A percentile compares a stretch with the other conserved stretches of the same genome.
phyloP scores from a whole-genome alignment of 371 early-diverging fungal species.

The Lichtheimia ornata region DNA sequence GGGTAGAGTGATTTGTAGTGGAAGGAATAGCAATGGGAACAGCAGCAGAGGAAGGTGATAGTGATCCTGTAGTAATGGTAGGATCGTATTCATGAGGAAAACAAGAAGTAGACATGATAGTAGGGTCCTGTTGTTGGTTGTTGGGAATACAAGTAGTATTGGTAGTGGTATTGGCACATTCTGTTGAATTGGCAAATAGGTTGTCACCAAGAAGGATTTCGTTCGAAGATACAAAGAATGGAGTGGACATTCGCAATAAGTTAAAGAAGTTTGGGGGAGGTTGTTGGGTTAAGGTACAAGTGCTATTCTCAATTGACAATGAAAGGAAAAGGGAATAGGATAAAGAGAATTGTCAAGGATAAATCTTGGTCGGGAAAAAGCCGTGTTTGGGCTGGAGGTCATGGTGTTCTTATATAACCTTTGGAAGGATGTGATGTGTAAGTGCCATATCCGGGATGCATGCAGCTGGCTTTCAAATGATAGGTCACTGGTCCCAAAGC shows the following conservation, averaged over 20 bases:
- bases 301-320: not conserved
- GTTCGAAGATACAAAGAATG: not conserved
- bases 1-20: constrained; percentile 1
- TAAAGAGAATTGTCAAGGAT: not conserved
- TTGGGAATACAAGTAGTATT: constrained; percentile 10
- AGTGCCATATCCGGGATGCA: constrained; percentile 6
- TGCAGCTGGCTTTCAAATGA: constrained; percentile 9
- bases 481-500: constrained; percentile 3
- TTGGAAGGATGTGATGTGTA: not conserved
- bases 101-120: constrained; percentile 1
- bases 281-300: too few relatives aligned
- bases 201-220: not conserved
- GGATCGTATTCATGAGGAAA: not conserved
- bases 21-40: constrained; percentile 22
- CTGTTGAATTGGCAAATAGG: not conserved
- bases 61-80: not conserved
- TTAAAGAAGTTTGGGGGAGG: not conserved
- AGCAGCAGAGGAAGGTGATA: not conserved
- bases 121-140: constrained; percentile 1
- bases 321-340: not conserved
- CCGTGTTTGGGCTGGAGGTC: not conserved
- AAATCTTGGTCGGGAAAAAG: not conserved
- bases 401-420: constrained; percentile 4
- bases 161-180: constrained; percentile 4
- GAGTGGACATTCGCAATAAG: not conserved